phyloP scores from a whole-genome alignment of 1,139 yeast genomes.

The Candida sanyaensis region DNA sequence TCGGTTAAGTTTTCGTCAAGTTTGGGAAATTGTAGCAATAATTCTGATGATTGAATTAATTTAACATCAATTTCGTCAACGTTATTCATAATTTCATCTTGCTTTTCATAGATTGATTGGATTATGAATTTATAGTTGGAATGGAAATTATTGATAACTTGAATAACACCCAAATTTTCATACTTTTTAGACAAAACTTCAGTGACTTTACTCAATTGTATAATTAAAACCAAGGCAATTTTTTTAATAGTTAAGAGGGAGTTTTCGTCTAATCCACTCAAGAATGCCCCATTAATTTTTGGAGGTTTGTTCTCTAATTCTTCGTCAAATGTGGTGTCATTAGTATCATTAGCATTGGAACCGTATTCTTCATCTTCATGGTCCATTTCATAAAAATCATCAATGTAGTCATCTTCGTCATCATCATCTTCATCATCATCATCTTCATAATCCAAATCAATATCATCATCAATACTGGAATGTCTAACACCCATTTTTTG shows the following conservation, averaged over 20 bases:
- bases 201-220: conserved; percentile 49
- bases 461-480: conserved; percentile 14
- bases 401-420: conserved; percentile 10
- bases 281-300: conserved; percentile 47
- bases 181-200: conserved; percentile 60
- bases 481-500: conserved; percentile 10
- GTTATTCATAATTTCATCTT: conserved; percentile 18
- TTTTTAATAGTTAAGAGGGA: conserved; percentile 46
- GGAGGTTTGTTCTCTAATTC: conserved; percentile 44
- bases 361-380: conserved; percentile 12
- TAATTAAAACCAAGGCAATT: conserved; percentile 46
- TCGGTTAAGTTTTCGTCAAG: conserved; percentile 9
- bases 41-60: conserved; percentile 25
- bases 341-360: conserved; percentile 15
- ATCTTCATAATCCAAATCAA: conserved; percentile 14
- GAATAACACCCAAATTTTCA: conserved; percentile 44
- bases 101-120: conserved; percentile 27
- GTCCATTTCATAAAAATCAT: conserved; percentile 11
- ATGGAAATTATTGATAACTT: conserved; percentile 37
- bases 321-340: conserved; percentile 16
- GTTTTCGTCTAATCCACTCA: conserved; percentile 48
- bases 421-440: conserved; percentile 13
- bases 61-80: conserved; percentile 19
- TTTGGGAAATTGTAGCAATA: conserved; percentile 29
- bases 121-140: conserved; percentile 25